Percentiles rank a stretch among this genome's conserved stretches.
Conservation (phyloP, 805 yeast genomes). For the Torulaspora indica region DNA sequence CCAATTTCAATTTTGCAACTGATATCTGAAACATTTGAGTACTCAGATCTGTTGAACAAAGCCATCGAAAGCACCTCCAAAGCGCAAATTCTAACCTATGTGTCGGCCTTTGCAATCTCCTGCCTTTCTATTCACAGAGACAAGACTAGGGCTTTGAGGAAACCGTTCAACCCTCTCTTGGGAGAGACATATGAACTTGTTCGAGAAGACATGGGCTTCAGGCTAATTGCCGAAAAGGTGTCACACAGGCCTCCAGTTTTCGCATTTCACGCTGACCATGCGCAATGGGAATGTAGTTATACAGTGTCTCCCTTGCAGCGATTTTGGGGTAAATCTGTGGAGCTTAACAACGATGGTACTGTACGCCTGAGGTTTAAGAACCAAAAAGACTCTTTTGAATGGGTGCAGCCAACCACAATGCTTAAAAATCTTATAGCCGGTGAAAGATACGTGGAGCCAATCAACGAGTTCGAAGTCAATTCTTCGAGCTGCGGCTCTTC, state of each 20-base stretch:
- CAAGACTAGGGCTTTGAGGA: conserved; percentile 71
- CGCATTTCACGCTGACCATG: conserved; percentile 72
- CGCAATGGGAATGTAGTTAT: conserved; percentile 63
- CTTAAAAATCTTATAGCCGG: conserved; percentile 89
- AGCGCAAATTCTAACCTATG: conserved; percentile 61
- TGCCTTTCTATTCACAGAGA: conserved; percentile 64
- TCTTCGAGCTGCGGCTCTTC: conserved; percentile 69
- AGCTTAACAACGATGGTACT: conserved; percentile 70
- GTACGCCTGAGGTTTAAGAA: conserved; percentile 51
- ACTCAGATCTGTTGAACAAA: conserved; percentile 57
- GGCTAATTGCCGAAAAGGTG: conserved; percentile 81
- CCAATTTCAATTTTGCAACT: conserved; percentile 80
- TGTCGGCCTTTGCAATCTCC: conserved; percentile 73
- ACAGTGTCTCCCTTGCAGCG: conserved; percentile 75
- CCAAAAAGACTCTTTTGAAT: conserved; percentile 66
- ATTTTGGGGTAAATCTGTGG: conserved; percentile 93
- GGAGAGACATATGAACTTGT: conserved; percentile 93
- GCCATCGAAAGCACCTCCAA: conserved; percentile 49
- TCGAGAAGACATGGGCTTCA: conserved; percentile 71
- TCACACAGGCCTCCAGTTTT: conserved; percentile 76
- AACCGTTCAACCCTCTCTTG: conserved; percentile 90
- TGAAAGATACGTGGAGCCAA: conserved; percentile 88
- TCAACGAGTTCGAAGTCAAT: conserved; percentile 57
- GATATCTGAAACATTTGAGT: conserved; percentile 76
- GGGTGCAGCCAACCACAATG: conserved; percentile 78